Evolutionary conservation across 352 stramenopile species (phyloP).

Genomic region (Phytopythium cucurbitacearum): DNA sequence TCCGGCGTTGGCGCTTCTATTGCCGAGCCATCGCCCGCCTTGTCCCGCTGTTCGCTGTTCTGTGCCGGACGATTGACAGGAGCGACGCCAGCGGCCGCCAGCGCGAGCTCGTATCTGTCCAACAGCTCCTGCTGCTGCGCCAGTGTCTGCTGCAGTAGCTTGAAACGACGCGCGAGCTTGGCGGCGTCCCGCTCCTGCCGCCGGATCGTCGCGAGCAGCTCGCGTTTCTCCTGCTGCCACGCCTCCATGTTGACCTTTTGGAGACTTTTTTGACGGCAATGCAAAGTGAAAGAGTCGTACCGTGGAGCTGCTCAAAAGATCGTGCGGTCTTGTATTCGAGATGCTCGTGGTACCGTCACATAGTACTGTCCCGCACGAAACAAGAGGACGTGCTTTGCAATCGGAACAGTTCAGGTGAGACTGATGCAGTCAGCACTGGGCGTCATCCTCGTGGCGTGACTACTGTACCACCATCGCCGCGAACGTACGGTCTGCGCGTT

Average conservation of each 20-base stretch:
- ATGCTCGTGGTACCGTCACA: too few relatives aligned
- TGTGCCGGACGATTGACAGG: too few relatives aligned
- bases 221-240: slow-evolving; percentile 42
- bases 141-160: slow-evolving; percentile 56
- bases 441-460: too few relatives aligned
- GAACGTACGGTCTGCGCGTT: too few relatives aligned
- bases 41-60: too few relatives aligned
- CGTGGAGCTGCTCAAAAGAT: neutral
- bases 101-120: slow-evolving; percentile 54
- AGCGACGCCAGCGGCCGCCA: slow-evolving; percentile 11
- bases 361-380: too few relatives aligned
- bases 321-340: neutral
- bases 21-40: too few relatives aligned
- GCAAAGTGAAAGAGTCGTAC: neutral
- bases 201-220: slow-evolving; percentile 42
- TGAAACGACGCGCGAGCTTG: slow-evolving; percentile 46
- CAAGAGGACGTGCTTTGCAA: too few relatives aligned
- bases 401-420: too few relatives aligned
- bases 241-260: slow-evolving; percentile 6
- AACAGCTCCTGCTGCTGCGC: slow-evolving; percentile 68
- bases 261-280: neutral
- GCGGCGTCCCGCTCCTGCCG: slow-evolving; percentile 32
- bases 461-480: too few relatives aligned
- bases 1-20: too few relatives aligned
- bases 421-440: too few relatives aligned